Percentiles rank a stretch among this genome's conserved stretches.
Conservation (phyloP, 1,139 yeast species). For the Geotrichum klebahnii region DNA sequence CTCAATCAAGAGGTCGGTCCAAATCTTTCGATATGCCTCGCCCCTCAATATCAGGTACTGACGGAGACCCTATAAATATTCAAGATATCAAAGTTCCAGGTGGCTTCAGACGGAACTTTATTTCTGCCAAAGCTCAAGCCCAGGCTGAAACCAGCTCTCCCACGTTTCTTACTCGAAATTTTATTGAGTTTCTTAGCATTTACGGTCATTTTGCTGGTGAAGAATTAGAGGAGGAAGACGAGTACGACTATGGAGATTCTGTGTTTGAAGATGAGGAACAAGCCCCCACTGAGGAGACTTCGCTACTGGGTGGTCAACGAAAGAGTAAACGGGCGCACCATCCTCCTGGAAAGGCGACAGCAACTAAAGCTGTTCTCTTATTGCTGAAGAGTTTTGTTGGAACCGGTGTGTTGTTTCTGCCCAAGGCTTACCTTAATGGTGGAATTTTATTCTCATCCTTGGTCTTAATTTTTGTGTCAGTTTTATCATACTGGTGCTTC, state of each 20-base stretch:
- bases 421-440: constrained; percentile 86
- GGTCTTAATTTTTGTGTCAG: constrained; percentile 63
- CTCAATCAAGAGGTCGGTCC: constrained; percentile 35
- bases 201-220: constrained; percentile 98
- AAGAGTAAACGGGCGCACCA: constrained; percentile 7
- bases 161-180: constrained; percentile 73
- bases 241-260: constrained; percentile 38
- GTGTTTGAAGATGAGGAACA: constrained; percentile 35
- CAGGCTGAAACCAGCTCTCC: constrained; percentile 41
- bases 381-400: constrained; percentile 89
- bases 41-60: constrained; percentile 26
- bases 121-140: constrained; percentile 41
- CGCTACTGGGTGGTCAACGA: constrained; percentile 22
- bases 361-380: constrained; percentile 63
- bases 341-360: constrained; percentile 48
- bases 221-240: constrained; percentile 74
- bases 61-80: constrained; percentile 45
- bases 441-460: constrained; percentile 72
- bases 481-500: constrained; percentile 83
- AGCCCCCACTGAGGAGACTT: constrained; percentile 31
- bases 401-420: constrained; percentile 91
- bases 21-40: constrained; percentile 43
- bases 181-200: constrained; percentile 78
- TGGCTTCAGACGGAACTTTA: constrained; percentile 82
- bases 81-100: constrained; percentile 85